Base-by-base conservation (phyloP, 108 stramenopile genomes). In the Skeletonema potamos region DNA sequence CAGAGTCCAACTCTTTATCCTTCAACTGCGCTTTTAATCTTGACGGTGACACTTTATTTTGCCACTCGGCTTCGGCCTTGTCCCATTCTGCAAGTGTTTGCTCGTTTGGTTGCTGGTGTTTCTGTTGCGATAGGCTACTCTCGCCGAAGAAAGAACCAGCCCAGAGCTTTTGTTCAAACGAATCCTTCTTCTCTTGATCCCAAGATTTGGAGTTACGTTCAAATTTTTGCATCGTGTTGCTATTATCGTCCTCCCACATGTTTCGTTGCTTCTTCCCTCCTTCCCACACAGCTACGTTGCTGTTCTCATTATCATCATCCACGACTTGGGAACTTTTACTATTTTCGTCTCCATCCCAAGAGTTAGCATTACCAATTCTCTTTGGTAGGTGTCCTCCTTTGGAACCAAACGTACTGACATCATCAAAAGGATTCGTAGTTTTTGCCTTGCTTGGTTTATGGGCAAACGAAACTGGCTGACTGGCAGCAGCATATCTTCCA, bases 131-230 rank as follows among this genome's bases (percentile, higher is more conserved):
- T n/a, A 4, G 15, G 10, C 39, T 41, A 41, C 54, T 33, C 27
- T 41, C 39, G 15, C 39, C 39, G n/a, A 41, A 41, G 39, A 22
- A 51, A 8, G 48, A 51, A 8, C 48, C 48, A 5, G 48, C 48
- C 48, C 48, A 51, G 6, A 51, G 22, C 20, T 51, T 51, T 30
- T 56, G 55, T 34, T 56, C 67, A 1, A 30, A 30, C 17, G 54
- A 54, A 36, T 18, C 46, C 4, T 56, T 64, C 29, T 59, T 56
- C 56, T 65, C 64, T 27, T 39, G 43, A 62, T 74, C 74, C 74
- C 66, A 67, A 26, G 66, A 67, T 37, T 74, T 74, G 43, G 74
- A 74, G 12, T 59, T 59, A 4, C 59, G 62, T 11, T 39, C 34
- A 51, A 51, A 51, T 20, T 51, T 51, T 51, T 51, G 62, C 54